Evolutionary conservation across 495 filamentous ascomycete species (phyloP), one percentile per base, ranked within the genome.

Genomic region (Talaromyces thailandensis): DNA sequence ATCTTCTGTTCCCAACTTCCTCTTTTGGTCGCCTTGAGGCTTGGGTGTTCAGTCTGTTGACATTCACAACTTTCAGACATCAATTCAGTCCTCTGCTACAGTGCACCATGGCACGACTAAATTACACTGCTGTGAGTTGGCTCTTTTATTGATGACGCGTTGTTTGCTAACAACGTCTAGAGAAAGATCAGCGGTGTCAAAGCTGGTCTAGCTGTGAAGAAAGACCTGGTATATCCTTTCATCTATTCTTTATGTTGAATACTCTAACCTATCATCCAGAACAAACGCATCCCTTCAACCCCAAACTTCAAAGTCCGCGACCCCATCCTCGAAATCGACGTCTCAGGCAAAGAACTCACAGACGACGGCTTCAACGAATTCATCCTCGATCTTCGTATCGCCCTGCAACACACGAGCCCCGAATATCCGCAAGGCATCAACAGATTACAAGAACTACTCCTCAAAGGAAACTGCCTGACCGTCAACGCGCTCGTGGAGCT

Each of bases 241-340:
- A 56, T 6, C 29, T 35, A 2, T 3, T 12, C 31, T 35, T 21
- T 48, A 69, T 66, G 61, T 45, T 52, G 6, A 64, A 48, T 45
- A 52, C 29, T 26, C 62, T 18, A 60, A 56, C 43, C 53, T 57
- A 31, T 63, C 21, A 61, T 18, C n/a, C n/a, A 79, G 76, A 71
- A 64, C 62, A 79, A 77, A 58, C 68, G 75, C n/a, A 73, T 76
- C 48, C 70, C 74, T 2, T 68, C 69, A n/a, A 68, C 66, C 3
- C 43, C 62, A n/a, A 66, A 66, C 40, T 70, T 71, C 40, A 76
- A 66, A 37, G 8, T 61, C 59, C 66, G 72, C 58, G 77, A 78
- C 56, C 74, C 77, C 12, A 48, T 67, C 24, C 60, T 82, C n/a
- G 81, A 83, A 51, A 71, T 83, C 31, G 76, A 80, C 56, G 59